These are phyloP conservation scores for Steccherinum ochraceum DNA, from an alignment of 768 basidiomycete species.

Conservation along the genomic window DNA sequence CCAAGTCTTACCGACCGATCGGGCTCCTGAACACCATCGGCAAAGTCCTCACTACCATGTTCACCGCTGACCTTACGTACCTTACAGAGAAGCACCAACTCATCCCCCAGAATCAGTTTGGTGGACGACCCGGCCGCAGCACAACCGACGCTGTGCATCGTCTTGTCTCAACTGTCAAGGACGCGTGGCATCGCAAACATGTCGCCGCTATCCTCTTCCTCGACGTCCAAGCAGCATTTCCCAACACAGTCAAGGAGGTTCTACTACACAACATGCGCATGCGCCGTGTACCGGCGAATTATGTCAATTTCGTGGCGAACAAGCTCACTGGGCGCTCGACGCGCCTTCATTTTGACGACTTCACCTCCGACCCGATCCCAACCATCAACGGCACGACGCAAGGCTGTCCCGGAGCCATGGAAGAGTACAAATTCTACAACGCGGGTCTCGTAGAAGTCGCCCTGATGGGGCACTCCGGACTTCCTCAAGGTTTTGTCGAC, in stretches of 20 bases:
- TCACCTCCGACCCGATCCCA: conserved; percentile 10
- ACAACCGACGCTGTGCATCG: conserved; percentile 23
- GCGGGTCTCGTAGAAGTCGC: conserved; percentile 14
- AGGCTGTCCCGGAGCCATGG: conserved; percentile 26
- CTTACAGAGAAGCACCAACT: conserved; percentile 23
- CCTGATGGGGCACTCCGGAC: conserved; percentile 3
- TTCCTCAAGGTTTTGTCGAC: conserved; percentile 13
- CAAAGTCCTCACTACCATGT: conserved; percentile 22
- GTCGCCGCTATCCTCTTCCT: conserved; percentile 25
- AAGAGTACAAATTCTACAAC: conserved; percentile 29
- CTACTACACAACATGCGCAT: conserved; percentile 13
- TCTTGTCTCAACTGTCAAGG: conserved; percentile 14
- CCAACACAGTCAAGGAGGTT: conserved; percentile 8
- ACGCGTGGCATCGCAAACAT: conserved; percentile 15
- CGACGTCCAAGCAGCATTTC: conserved; percentile 30
- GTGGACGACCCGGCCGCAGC: conserved; percentile 15
- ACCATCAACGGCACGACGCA: conserved; percentile 25
- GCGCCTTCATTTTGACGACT: conserved; percentile 22
- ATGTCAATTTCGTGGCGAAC: conserved; percentile 12
- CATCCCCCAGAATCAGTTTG: conserved; percentile 18
- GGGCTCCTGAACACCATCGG: conserved; percentile 25
- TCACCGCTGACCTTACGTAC: conserved; percentile 18
- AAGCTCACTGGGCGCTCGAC: conserved; percentile 15
- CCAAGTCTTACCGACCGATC: conserved; percentile 32
- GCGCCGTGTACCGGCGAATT: conserved; percentile 10